These are phyloP conservation scores for Gaultheria prostrata DNA, from an alignment of 148 eudicot species.

Conservation along the genomic window DNA sequence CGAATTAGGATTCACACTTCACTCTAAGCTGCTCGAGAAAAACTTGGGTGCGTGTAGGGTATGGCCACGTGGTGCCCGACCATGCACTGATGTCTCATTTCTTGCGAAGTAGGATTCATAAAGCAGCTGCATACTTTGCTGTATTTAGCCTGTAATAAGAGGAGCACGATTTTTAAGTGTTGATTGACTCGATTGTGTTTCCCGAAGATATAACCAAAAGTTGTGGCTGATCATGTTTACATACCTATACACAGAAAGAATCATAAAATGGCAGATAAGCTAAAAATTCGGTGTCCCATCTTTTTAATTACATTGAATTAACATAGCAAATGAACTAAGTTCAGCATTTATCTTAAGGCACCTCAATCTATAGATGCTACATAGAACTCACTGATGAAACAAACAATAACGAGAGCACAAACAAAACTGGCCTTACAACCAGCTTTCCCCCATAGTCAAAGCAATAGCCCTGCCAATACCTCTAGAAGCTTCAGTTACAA, in stretches of 20 bases:
- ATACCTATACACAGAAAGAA: not conserved
- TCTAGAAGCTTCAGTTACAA: constrained; percentile 26
- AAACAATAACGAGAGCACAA: not conserved
- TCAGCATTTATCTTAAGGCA: not conserved
- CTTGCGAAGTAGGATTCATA: not conserved
- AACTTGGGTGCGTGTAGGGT: too few relatives aligned
- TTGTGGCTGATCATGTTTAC: not conserved
- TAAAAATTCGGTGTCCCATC: constrained; percentile 1
- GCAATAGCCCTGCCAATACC: constrained; percentile 26
- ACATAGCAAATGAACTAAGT: constrained; percentile 3
- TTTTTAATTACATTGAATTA: not conserved
- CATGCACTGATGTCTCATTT: not conserved
- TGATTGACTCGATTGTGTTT: not conserved
- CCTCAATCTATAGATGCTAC: not conserved
- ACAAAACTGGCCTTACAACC: constrained; percentile 21
- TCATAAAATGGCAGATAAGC: not conserved
- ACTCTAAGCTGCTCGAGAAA: not conserved
- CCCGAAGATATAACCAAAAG: not conserved
- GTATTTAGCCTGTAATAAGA: not conserved
- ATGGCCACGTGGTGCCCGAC: not conserved
- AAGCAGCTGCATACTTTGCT: not conserved
- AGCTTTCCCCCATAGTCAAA: constrained; percentile 23
- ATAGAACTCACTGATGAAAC: not conserved
- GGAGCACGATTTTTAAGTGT: not conserved
- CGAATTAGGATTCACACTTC: not conserved